Base-by-base conservation (phyloP, 192 early-diverging fungal genomes). In the Backusella tuberculispora region DNA sequence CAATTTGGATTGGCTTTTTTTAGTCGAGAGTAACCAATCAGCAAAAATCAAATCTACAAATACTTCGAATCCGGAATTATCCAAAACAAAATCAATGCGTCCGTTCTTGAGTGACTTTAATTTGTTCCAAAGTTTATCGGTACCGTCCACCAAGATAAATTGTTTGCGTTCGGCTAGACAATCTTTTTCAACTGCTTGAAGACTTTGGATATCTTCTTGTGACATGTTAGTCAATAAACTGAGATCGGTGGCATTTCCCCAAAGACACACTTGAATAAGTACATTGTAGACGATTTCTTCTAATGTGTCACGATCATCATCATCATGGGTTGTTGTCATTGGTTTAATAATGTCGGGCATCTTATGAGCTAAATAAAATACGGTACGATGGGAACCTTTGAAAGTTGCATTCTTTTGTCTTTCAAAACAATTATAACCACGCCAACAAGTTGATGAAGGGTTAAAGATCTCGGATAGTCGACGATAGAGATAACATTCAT, bases 51-150 rank as follows among this genome's bases (percentile, higher is more conserved):
- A 80, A 77, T 99, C 97, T n/a, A 90, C 90, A 64, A 90, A 94
- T 56, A 97, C 84, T 84, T 99, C 97, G 76, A 97, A 96, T 6
- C 96, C 96, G 41, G 96, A 86, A 85, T 98, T 98, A 74, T 98
- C 96, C 73, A 98, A 83, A 37, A 98, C 88, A 77, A 96, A 86
- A 72, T 95, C 94, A n/a, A 96, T 76, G 19, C 91, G 88, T 0
- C 85, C 88, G 43, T 79, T 78, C 38, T 86, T 76, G 60, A 91
- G 42, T 43, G 21, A 71, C 80, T 84, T 84, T 50, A 86, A 74
- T 29, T 92, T 82, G n/a, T 83, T 73, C 87, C 93, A 90, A 29
- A 93, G 74, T 78, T 76, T 69, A 26, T 89, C 88, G 0, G 86
- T 83, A 82, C 96, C 86, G 79, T 97, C 92, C n/a, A 86, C 84